Evolutionary conservation across 2,329 filamentous ascomycete genomes (phyloP).

Genomic region (Colletotrichum sp.): DNA sequence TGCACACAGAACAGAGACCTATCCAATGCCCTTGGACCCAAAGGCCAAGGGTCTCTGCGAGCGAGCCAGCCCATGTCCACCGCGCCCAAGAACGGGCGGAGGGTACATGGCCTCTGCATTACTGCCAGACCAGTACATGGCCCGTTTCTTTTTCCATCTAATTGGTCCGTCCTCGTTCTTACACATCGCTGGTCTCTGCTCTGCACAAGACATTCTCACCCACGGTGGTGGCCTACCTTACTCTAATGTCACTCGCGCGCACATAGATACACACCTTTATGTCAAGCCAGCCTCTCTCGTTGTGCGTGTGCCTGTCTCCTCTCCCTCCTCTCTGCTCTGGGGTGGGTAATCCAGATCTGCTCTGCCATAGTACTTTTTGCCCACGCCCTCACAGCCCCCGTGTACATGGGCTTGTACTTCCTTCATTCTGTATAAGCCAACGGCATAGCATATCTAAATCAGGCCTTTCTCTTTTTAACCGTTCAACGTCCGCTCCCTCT

Average conservation of each 20-base stretch:
- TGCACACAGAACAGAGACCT: constrained; percentile 4
- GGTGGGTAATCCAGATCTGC: constrained; percentile 1
- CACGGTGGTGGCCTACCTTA: neutral
- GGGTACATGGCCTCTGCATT: constrained; percentile 30
- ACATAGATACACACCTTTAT: constrained; percentile 15
- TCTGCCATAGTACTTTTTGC: neutral
- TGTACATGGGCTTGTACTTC: constrained; percentile 8
- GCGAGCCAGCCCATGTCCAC: constrained; percentile 8
- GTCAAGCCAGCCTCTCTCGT: neutral
- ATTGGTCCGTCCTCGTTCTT: constrained; percentile 2
- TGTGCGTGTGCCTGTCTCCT: neutral
- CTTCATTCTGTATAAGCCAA: constrained; percentile 13
- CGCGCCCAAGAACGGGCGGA: constrained; percentile 37
- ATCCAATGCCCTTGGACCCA: constrained; percentile 9
- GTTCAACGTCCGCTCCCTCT: constrained; percentile 20
- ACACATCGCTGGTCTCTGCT: neutral
- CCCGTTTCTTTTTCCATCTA: constrained; percentile 13
- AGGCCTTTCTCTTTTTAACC: constrained; percentile 13
- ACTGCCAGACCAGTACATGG: neutral
- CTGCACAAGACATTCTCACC: neutral
- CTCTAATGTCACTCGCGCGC: neutral
- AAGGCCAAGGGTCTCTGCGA: constrained; percentile 13
- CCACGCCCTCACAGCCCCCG: constrained; percentile 19
- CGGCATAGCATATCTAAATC: constrained; percentile 19
- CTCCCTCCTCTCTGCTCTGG: neutral